phyloP scores from a whole-genome alignment of 2,329 filamentous ascomycete genomes.

The Sarocladium brachiariae region DNA sequence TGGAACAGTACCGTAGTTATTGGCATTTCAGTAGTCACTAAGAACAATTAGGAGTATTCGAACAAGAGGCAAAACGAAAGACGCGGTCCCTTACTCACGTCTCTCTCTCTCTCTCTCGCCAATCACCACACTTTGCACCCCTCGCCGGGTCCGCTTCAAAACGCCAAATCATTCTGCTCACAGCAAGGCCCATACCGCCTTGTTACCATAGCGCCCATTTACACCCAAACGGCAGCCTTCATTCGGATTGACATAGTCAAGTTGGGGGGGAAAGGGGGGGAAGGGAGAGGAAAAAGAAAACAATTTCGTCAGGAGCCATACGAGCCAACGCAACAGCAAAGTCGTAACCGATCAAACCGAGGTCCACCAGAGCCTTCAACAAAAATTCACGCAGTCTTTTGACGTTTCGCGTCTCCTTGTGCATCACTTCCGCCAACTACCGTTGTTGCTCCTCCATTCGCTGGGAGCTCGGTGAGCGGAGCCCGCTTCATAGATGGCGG shows the following conservation, averaged over 20 bases:
- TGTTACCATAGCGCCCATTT: background rate
- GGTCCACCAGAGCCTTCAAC: slow-evolving; percentile 2
- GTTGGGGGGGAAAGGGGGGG: too few species aligned
- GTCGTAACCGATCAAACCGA: background rate
- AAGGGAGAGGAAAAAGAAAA: too few species aligned
- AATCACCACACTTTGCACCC: too few species aligned
- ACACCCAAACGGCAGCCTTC: too few species aligned
- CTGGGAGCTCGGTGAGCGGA: slow-evolving; percentile 44
- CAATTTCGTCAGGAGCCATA: background rate
- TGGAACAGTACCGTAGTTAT: too few species aligned
- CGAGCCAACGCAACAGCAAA: background rate
- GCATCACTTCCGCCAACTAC: slow-evolving; percentile 13
- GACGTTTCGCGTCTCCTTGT: slow-evolving; percentile 41
- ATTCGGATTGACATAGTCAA: too few species aligned
- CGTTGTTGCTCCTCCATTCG: slow-evolving; percentile 27
- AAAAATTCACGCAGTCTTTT: slow-evolving; percentile 34
- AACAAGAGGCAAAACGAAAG: too few species aligned
- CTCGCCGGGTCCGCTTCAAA: too few species aligned
- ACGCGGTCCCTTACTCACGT: too few species aligned
- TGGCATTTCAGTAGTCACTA: too few species aligned
- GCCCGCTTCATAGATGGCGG: slow-evolving; percentile 53
- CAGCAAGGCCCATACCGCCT: slow-evolving; percentile 1
- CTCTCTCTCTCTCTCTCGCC: background rate
- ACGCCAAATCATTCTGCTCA: too few species aligned
- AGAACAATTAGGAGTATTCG: too few species aligned